phyloP scores from a whole-genome alignment of 345 rosid species.

The Citrus sinensis region DNA sequence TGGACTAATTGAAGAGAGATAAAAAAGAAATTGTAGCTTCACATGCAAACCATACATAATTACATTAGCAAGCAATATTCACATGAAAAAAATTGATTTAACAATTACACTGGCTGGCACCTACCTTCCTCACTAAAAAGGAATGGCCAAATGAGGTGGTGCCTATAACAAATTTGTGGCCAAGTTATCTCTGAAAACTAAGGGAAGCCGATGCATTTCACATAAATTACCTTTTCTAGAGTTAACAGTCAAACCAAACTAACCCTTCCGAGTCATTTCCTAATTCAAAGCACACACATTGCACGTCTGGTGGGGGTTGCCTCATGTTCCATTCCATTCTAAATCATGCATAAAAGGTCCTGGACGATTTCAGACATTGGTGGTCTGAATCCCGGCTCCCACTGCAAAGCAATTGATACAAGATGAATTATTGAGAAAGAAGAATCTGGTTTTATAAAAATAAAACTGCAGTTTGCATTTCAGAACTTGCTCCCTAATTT shows the following conservation, averaged over 20 bases:
- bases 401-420: constrained; percentile 35
- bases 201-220: neutral
- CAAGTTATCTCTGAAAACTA: neutral
- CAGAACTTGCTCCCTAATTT: neutral
- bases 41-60: neutral
- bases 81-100: neutral
- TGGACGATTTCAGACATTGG: constrained; percentile 80
- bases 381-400: constrained; percentile 91
- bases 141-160: constrained; percentile 1
- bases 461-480: neutral
- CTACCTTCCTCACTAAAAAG: neutral
- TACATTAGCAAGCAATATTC: constrained; percentile 13
- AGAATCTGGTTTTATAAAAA: neutral
- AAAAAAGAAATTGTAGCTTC: neutral
- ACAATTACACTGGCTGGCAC: neutral
- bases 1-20: neutral
- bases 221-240: neutral
- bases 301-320: neutral
- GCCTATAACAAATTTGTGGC: neutral
- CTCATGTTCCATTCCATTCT: constrained; percentile 5
- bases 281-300: constrained; percentile 1
- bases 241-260: neutral
- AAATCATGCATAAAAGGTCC: constrained; percentile 70
- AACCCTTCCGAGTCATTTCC: neutral
- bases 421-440: neutral